Evolutionary conservation across 345 rosid species (phyloP).

Genomic region (Camelina laxa): DNA sequence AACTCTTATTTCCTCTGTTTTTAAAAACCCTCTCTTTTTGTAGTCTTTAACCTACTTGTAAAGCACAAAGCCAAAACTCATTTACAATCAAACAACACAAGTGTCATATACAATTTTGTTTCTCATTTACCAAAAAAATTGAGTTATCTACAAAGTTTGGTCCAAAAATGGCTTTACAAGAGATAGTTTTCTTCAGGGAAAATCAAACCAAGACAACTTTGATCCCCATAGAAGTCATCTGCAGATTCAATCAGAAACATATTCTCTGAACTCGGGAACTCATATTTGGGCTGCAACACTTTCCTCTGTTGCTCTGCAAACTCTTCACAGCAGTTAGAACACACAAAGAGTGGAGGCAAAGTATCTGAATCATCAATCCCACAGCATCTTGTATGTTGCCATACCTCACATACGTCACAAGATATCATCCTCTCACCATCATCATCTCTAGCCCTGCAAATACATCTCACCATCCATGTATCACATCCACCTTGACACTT

Average conservation of each 20-base stretch:
- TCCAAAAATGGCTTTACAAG: constrained; percentile 24
- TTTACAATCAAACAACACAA: neutral
- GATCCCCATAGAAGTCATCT: constrained; percentile 26
- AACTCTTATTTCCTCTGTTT: neutral
- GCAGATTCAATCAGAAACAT: constrained; percentile 38
- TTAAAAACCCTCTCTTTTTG: neutral
- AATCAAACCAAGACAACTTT: constrained; percentile 32
- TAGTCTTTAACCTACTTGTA: neutral
- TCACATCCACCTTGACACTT: constrained; percentile 73
- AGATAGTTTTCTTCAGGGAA: constrained; percentile 36
- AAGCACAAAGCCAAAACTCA: neutral
- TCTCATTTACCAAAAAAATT: neutral
- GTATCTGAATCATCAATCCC: constrained; percentile 69
- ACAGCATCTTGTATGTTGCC: constrained; percentile 92
- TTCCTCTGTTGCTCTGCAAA: constrained; percentile 47
- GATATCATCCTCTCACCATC: constrained; percentile 96
- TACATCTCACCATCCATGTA: constrained; percentile 79
- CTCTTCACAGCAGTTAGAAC: constrained; percentile 66
- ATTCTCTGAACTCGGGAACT: constrained; percentile 42
- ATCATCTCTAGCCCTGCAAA: constrained; percentile 79
- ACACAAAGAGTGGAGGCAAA: constrained; percentile 76
- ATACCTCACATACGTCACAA: constrained; percentile 80
- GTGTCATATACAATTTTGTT: neutral
- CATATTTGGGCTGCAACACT: constrained; percentile 42
- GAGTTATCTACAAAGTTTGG: constrained; percentile 22